Conservation (phyloP, 176 grass and related monocot species). For the Tuctoria greenei region DNA sequence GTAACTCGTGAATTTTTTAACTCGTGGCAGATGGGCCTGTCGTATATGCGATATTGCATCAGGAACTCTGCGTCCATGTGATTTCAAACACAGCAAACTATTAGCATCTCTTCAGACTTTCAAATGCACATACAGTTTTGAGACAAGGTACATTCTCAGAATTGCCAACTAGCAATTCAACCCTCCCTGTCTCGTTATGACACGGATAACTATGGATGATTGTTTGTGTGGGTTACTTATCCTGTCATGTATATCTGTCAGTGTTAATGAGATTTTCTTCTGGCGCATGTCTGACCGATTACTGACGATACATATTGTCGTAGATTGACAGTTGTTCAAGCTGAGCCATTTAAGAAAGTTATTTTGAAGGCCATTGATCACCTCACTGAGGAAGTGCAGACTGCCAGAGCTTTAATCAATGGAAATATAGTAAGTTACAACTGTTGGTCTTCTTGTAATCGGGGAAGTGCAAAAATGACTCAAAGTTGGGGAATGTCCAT, state of each 20-base stretch:
- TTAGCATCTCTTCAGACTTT: constrained; percentile 84
- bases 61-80: constrained; percentile 70
- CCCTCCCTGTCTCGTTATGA: neutral
- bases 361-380: constrained; percentile 65
- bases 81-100: constrained; percentile 76
- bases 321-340: constrained; percentile 68
- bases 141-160: constrained; percentile 57
- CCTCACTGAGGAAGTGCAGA: constrained; percentile 75
- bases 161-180: neutral
- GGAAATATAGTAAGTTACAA: constrained; percentile 59
- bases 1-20: constrained; percentile 4
- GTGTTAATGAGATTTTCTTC: constrained; percentile 10
- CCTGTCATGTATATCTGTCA: neutral
- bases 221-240: neutral
- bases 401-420: constrained; percentile 71
- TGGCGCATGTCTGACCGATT: constrained; percentile 10
- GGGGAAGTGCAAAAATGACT: constrained; percentile 6
- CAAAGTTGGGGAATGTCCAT: neutral
- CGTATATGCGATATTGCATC: constrained; percentile 66
- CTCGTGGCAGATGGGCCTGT: constrained; percentile 60
- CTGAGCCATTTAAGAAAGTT: constrained; percentile 66
- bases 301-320: constrained; percentile 10
- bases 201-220: neutral
- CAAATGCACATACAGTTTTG: constrained; percentile 92
- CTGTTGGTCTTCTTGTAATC: constrained; percentile 10